Evolutionary conservation across 1,139 yeast genomes (phyloP), one percentile per base, ranked within the genome.

Genomic region (Pichia sp.): DNA sequence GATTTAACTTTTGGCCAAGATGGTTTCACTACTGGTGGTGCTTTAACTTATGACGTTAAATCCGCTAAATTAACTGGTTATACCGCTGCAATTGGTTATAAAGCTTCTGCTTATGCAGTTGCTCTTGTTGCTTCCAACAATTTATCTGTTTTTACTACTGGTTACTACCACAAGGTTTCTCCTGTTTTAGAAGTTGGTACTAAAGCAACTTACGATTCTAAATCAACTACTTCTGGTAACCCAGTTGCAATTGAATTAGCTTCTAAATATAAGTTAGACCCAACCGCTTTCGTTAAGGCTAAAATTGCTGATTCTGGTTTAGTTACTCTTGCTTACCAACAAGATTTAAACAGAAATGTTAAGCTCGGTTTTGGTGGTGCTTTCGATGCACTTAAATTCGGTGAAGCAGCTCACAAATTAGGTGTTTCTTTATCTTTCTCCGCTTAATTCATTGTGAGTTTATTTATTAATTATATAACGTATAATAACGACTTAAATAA

Each of bases 391-490:
- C 80, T 88, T 71, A 86, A 91, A 72, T 78, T 91, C 65, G 82
- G 88, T 66, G 96, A 89, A 76, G 88, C 96, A 55, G 96, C 93
- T 62, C 98, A 91, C 81, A 89, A 93, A 80, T 76, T 91, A 62
- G 98, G 98, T 70, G 76, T 86, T 74, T 86, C 95, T 49, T 77
- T 91, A 68, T 78, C 95, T 54, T 89, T 89, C 46, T 31, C 50
- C 24, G 54, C 56, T 50, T 52, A 50, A 44, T 33, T 33, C 6
- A 23, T 18, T 18, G n/a, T n/a, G 30, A 24, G 30, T 16, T 13
- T 31, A 13, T 19, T 16, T 18, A 18, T 20, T 20, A 26, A 25
- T 36, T 19, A 9, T 14, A 16, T 31, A 13, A 4, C 19, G 8
- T 20, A 20, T 28, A 23, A 33, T 25, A 13, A 9, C 14, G 18